phyloP scores from a whole-genome alignment of 768 basidiomycete genomes.

The Suillus americanus region DNA sequence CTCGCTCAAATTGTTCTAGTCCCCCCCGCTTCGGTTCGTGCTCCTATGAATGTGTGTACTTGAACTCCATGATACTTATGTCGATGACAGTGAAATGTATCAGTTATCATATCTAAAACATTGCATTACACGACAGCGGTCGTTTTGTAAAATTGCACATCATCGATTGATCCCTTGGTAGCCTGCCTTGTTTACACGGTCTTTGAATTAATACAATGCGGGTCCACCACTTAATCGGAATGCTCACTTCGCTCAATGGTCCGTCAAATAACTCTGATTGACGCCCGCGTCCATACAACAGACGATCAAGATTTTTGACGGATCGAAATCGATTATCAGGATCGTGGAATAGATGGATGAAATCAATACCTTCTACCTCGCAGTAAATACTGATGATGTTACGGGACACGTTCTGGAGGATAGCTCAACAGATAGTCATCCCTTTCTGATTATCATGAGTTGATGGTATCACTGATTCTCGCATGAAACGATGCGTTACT shows the following conservation, averaged over 20 bases:
- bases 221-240: not conserved
- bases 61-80: not conserved
- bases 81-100: no score
- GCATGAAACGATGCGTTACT: not conserved
- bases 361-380: not conserved
- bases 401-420: not conserved
- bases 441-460: not conserved
- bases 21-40: not conserved
- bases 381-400: not conserved
- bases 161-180: no score
- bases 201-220: no score
- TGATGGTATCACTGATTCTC: not conserved
- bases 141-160: no score
- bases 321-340: not conserved
- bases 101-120: no score
- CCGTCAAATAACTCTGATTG: not conserved
- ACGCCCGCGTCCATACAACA: not conserved
- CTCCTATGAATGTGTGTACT: not conserved
- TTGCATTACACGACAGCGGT: no score
- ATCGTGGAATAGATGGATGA: not conserved
- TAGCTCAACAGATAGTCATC: not conserved
- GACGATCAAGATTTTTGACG: not conserved
- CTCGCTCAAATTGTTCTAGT: not conserved
- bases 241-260: not conserved
- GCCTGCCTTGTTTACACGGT: no score